These are phyloP conservation scores for Prunus yedoensis DNA, from an alignment of 331 rosid species.

Conservation along the genomic window DNA sequence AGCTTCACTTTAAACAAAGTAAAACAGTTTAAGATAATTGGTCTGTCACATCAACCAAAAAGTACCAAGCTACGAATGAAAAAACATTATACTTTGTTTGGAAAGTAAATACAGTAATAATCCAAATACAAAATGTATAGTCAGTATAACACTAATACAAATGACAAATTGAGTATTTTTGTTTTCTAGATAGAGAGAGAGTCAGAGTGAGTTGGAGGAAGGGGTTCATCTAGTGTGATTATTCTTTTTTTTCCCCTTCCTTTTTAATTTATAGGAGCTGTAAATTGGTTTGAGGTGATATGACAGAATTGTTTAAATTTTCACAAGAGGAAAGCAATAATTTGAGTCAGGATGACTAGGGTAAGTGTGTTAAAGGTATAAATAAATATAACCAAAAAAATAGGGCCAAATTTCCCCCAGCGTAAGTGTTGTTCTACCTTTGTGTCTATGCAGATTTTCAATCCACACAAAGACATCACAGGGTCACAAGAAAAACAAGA, in stretches of 20 bases:
- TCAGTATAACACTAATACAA: not conserved
- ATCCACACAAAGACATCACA: not conserved
- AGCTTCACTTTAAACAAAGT: not conserved
- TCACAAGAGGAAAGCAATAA: not conserved
- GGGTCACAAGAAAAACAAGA: not conserved
- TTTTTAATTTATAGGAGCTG: too few species aligned
- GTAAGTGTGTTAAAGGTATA: not conserved
- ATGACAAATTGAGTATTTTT: not conserved
- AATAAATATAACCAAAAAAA: not conserved
- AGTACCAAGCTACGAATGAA: not conserved
- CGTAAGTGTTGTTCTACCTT: not conserved
- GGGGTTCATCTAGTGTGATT: too few species aligned
- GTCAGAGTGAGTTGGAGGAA: too few species aligned
- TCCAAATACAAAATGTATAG: not conserved
- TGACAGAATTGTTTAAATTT: not conserved
- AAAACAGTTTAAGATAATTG: not conserved
- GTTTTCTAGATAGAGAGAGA: not conserved
- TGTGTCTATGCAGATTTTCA: not conserved
- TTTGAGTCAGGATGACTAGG: not conserved
- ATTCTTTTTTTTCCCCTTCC: too few species aligned
- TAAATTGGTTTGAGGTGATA: not conserved
- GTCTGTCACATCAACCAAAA: not conserved
- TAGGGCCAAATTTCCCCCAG: not conserved
- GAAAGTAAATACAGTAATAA: not conserved
- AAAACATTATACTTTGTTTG: too few species aligned